Base-by-base conservation (phyloP, 2,329 filamentous ascomycete genomes). In the Diaporthe nobilis region DNA sequence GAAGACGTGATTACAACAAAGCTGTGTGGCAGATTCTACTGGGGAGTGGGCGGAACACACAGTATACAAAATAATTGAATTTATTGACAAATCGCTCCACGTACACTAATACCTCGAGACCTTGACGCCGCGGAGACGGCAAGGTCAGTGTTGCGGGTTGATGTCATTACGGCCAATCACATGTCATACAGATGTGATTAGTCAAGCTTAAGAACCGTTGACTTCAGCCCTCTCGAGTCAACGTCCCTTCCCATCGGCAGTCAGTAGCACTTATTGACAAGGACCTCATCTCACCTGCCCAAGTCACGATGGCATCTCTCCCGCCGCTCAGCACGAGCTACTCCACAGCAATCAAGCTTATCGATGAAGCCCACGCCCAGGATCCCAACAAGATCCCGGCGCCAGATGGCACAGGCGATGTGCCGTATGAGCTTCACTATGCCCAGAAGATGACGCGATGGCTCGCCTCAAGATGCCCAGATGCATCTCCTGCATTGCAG, bases 391-490 rank as follows among this genome's bases (percentile, higher is more conserved):
- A 78, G n/a, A 78, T 87, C 76, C 83, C 87, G 70, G 86, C 85
- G 22, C 82, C 86, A 39, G 81, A 86, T 74, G 84, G 87, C 72
- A 42, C 75, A 17, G 71, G 82, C 76, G 81, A 83, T 71, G 80
- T 92, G 1, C 93, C 94, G 0, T 95, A 95, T 84, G 95, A 97
- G 84, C 91, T 96, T 1, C 92, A 95, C 85, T 97, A 97, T 82
- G 94, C 95, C 9, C 88, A 89, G 70, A 92, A 95, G 83, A 96
- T 96, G 93, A 95, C 93, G 70, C 85, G 86, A 44, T 97, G 94
- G 88, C 92, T 98, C 44, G 82, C 86, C 12, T 85, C 88, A 22
- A 90, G 92, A 77, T 84, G 85, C 12, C 91, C 94, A 0, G 79
- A 87, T 39, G 92, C 94, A 1, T 91, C 93, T 2, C 92, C 92